A percentile compares a stretch with the other conserved stretches of the same genome.
phyloP scores from a whole-genome alignment of 2,329 filamentous ascomycete species.

The Aureobasidium sp. region DNA sequence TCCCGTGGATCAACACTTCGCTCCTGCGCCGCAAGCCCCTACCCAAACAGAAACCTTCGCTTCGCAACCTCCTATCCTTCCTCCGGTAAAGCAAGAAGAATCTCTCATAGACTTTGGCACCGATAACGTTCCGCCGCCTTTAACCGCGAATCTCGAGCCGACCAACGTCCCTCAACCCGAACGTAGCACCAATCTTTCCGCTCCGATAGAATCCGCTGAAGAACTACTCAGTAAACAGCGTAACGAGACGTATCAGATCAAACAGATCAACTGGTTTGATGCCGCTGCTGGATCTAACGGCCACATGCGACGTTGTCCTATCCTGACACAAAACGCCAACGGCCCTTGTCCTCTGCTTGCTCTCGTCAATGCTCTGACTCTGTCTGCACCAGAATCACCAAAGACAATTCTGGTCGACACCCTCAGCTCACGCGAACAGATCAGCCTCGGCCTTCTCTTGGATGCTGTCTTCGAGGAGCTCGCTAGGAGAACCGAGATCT shows the following conservation, averaged over 20 bases:
- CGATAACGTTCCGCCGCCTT: conserved; percentile 27
- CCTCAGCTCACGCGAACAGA: conserved; percentile 72
- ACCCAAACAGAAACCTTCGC: conserved; percentile 16
- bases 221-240: conserved; percentile 39
- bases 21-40: background rate
- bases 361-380: conserved; percentile 81
- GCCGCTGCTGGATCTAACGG: conserved; percentile 45
- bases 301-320: conserved; percentile 71
- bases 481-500: conserved; percentile 59
- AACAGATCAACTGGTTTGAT: conserved; percentile 83
- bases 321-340: conserved; percentile 87
- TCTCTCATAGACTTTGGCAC: conserved; percentile 25
- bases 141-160: conserved; percentile 19
- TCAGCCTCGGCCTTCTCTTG: conserved; percentile 76
- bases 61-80: conserved; percentile 27
- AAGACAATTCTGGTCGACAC: conserved; percentile 70
- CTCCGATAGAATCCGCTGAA: conserved; percentile 27
- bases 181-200: background rate
- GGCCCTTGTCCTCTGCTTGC: conserved; percentile 90
- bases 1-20: background rate
- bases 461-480: conserved; percentile 91
- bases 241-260: conserved; percentile 83
- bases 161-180: background rate
- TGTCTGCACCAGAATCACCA: conserved; percentile 65
- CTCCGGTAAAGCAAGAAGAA: conserved; percentile 22